These are phyloP conservation scores for Acacia confusa DNA, from an alignment of 306 rosid genomes.

Conservation along the genomic window DNA sequence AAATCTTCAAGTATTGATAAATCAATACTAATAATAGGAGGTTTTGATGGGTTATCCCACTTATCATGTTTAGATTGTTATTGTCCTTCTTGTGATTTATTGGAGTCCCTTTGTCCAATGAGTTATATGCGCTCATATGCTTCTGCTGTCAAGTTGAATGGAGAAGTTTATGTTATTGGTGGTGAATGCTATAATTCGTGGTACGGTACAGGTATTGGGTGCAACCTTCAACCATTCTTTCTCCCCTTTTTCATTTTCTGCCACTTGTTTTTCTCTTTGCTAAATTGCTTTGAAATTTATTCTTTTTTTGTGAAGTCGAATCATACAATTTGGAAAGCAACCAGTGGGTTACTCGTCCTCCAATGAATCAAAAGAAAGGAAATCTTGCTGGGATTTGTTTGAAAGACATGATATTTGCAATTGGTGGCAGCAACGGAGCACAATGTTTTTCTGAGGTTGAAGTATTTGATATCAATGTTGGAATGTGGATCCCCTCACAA, in stretches of 20 bases:
- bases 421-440: constrained; percentile 51
- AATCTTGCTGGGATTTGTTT: constrained; percentile 46
- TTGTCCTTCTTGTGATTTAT: constrained; percentile 32
- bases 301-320: constrained; percentile 42
- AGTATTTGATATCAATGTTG: constrained; percentile 35
- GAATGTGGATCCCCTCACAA: constrained; percentile 44
- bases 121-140: constrained; percentile 30
- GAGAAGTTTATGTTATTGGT: constrained; percentile 45
- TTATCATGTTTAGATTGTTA: constrained; percentile 38
- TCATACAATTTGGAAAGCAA: constrained; percentile 37
- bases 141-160: constrained; percentile 37
- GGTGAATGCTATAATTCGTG: constrained; percentile 37
- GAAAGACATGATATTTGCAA: constrained; percentile 44
- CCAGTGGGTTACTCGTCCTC: constrained; percentile 27
- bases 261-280: not conserved
- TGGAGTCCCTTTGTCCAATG: constrained; percentile 46
- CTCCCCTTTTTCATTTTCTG: constrained; percentile 4
- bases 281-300: constrained; percentile 5
- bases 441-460: constrained; percentile 51
- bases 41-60: constrained; percentile 38
- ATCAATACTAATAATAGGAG: constrained; percentile 47
- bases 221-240: not conserved
- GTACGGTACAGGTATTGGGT: constrained; percentile 42
- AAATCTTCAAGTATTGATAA: constrained; percentile 23
- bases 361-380: not conserved